phyloP scores from a whole-genome alignment of 2,329 filamentous ascomycete species.

The Fusarium robinianum region DNA sequence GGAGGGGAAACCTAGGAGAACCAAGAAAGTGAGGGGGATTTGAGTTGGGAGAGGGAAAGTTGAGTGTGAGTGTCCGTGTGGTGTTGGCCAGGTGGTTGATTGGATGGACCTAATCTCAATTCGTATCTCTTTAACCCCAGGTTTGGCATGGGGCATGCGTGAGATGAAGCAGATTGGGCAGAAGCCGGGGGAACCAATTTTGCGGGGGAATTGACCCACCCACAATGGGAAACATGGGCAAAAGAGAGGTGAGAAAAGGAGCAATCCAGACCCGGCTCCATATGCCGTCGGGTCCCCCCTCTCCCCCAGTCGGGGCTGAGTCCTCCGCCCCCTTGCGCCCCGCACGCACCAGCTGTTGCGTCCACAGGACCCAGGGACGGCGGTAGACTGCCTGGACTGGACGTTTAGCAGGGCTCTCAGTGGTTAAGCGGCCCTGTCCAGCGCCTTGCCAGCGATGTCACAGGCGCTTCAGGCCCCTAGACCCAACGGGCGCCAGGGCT shows the following conservation, averaged over 20 bases:
- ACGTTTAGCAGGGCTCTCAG: slow-evolving; percentile 11
- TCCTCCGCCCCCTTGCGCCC: slow-evolving; percentile 13
- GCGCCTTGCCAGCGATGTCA: no score
- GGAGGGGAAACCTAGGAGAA: neutral
- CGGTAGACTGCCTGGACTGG: no score
- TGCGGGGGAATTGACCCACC: slow-evolving; percentile 25
- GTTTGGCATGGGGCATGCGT: slow-evolving; percentile 7
- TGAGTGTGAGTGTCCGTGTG: neutral
- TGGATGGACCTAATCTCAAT: slow-evolving; percentile 16
- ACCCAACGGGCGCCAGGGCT: no score
- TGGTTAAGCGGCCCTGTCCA: slow-evolving; percentile 15
- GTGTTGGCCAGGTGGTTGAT: slow-evolving; percentile 12
- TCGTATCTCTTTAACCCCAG: no score
- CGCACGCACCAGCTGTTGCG: slow-evolving; percentile 22
- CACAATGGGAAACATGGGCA: no score
- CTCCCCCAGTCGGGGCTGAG: slow-evolving; percentile 27
- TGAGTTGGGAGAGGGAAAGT: slow-evolving; percentile 2
- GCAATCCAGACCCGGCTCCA: no score
- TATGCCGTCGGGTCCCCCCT: no score
- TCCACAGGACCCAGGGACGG: no score
- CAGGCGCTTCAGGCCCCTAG: no score
- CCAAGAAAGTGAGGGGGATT: no score
- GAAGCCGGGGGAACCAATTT: slow-evolving; percentile 5
- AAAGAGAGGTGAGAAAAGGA: no score
- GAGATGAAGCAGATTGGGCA: slow-evolving; percentile 9